These are phyloP conservation scores for Gnomoniopsis smithogilvyi DNA, from an alignment of 2,329 filamentous ascomycete species.

Conservation along the genomic window DNA sequence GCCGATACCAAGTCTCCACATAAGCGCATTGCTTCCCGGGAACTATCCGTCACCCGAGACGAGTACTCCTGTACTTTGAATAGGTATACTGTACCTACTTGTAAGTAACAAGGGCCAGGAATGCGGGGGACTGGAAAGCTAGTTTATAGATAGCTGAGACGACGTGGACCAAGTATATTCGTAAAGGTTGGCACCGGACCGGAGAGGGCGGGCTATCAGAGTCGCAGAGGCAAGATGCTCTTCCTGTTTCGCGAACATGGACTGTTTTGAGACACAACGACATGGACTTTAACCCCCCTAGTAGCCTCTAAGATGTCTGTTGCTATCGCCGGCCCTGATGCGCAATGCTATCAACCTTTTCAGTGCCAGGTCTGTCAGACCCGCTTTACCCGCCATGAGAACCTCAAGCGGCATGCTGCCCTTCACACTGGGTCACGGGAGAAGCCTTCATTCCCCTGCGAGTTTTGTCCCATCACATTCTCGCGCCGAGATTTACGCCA, in stretches of 20 bases:
- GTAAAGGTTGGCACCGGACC: background rate
- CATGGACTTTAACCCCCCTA: background rate
- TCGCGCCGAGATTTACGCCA: conserved; percentile 36
- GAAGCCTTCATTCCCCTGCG: conserved; percentile 30
- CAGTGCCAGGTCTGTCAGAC: conserved; percentile 35
- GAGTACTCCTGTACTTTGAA: no score
- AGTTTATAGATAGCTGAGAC: background rate
- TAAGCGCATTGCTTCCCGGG: no score
- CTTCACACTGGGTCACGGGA: conserved; percentile 32
- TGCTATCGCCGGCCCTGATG: background rate
- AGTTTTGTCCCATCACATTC: conserved; percentile 35
- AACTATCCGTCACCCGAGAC: no score
- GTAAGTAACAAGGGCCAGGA: background rate
- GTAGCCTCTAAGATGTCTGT: conserved; percentile 9
- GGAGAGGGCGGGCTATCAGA: background rate
- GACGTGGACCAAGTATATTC: background rate
- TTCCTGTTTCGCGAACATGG: background rate
- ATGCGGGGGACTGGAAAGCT: background rate
- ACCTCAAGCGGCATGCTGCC: conserved; percentile 38
- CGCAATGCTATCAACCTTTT: conserved; percentile 31
- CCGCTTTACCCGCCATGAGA: conserved; percentile 37
- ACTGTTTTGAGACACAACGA: background rate
- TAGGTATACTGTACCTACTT: background rate
- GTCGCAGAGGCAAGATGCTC: background rate
- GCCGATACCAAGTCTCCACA: background rate